These are phyloP conservation scores for Cornus florida DNA, from an alignment of 148 eudicot genomes.

Conservation along the genomic window DNA sequence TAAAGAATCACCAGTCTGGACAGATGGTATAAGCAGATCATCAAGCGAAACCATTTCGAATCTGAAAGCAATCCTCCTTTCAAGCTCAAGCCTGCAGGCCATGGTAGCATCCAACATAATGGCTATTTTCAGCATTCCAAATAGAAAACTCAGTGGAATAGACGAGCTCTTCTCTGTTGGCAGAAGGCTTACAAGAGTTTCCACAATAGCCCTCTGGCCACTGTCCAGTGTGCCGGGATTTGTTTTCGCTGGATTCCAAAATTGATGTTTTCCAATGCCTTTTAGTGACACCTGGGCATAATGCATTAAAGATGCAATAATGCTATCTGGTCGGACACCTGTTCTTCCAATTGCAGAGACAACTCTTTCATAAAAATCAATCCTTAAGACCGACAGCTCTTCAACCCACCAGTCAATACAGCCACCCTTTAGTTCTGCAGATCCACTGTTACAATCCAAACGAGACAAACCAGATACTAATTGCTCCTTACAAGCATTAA, in stretches of 20 bases:
- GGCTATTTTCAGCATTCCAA: conserved; percentile 60
- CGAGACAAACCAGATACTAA: conserved; percentile 45
- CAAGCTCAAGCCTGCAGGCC: conserved; percentile 58
- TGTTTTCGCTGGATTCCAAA: conserved; percentile 64
- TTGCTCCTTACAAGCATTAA: conserved; percentile 58
- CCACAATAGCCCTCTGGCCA: conserved; percentile 58
- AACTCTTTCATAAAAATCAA: conserved; percentile 49
- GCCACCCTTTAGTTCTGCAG: conserved; percentile 35
- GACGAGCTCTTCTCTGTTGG: conserved; percentile 55
- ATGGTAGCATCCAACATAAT: conserved; percentile 50
- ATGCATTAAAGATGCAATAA: conserved; percentile 61
- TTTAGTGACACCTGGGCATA: conserved; percentile 62
- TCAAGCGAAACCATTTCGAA: conserved; percentile 60
- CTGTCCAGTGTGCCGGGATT: conserved; percentile 31
- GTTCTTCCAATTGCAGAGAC: conserved; percentile 42
- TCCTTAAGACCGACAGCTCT: conserved; percentile 56
- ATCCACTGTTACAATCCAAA: conserved; percentile 31
- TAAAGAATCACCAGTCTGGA: conserved; percentile 53
- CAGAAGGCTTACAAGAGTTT: conserved; percentile 53
- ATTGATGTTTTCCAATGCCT: conserved; percentile 66
- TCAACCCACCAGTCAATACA: conserved; percentile 69
- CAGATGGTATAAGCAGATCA: conserved; percentile 65
- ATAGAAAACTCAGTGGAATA: conserved; percentile 55
- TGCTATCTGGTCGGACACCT: conserved; percentile 47
- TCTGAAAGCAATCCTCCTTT: conserved; percentile 52